phyloP scores from a whole-genome alignment of 2,329 filamentous ascomycete species.

The Myriosclerotinia duriaeana region DNA sequence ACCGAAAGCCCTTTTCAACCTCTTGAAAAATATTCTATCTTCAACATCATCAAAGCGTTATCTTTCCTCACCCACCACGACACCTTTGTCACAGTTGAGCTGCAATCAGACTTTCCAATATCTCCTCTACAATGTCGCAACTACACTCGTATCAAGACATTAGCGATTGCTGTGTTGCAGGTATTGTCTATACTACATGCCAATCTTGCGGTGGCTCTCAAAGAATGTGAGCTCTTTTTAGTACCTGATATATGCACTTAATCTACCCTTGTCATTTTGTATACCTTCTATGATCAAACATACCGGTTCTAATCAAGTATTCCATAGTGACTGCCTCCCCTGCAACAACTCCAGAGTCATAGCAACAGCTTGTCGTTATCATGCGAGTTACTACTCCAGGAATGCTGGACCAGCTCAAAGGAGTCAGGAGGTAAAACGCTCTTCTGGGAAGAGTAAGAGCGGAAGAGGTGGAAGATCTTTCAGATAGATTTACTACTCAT shows the following conservation, averaged over 20 bases:
- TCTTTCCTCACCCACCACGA: too few species aligned
- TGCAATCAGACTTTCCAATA: background rate
- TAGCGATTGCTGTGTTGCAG: background rate
- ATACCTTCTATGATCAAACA: background rate
- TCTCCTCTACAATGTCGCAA: constrained; percentile 1
- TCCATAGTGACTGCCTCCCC: background rate
- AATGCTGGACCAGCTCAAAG: background rate
- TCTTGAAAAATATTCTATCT: background rate
- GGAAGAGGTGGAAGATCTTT: background rate
- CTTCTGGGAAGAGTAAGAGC: background rate
- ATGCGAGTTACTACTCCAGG: background rate
- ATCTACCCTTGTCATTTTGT: background rate
- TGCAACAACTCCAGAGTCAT: background rate
- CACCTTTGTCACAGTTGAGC: background rate
- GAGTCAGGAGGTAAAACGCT: background rate
- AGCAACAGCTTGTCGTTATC: background rate
- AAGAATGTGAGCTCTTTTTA: background rate
- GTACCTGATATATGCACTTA: background rate
- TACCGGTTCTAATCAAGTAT: background rate
- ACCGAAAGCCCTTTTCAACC: background rate
- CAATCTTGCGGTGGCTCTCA: background rate
- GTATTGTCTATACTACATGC: background rate
- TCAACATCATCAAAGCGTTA: background rate
- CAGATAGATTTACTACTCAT: background rate
- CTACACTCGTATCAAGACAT: background rate